Conservation (phyloP, 108 stramenopile species). For the Conticribra guillardii region DNA sequence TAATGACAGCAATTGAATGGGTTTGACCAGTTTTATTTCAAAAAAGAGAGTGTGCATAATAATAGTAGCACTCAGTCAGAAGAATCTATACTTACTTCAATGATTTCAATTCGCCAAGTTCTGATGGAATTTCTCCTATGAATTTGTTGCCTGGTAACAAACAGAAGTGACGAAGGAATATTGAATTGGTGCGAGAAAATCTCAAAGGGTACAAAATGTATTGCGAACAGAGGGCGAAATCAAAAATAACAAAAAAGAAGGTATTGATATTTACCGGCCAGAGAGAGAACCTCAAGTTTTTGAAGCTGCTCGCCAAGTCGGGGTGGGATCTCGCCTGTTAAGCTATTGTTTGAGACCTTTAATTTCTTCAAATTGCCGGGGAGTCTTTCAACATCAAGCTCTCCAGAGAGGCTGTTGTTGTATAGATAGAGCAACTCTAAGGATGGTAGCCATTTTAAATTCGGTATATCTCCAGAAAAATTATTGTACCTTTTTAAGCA, state of each 20-base stretch:
- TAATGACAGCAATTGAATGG: too few relatives aligned
- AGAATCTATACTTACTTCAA: conserved; percentile 8
- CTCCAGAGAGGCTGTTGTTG: conserved; percentile 23
- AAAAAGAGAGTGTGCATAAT: not conserved
- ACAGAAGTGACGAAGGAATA: too few relatives aligned
- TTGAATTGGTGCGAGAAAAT: too few relatives aligned
- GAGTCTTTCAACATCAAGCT: conserved; percentile 6
- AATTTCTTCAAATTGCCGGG: conserved; percentile 18
- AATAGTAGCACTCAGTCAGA: not conserved
- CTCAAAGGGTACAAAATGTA: too few relatives aligned
- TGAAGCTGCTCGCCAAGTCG: not conserved
- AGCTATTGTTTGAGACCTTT: conserved; percentile 21
- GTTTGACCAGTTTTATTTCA: too few relatives aligned
- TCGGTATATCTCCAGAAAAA: conserved; percentile 28
- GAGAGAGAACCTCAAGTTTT: conserved; percentile 25
- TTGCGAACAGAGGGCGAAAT: too few relatives aligned
- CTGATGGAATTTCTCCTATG: conserved; percentile 16
- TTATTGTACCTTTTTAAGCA: conserved; percentile 7
- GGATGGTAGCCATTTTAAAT: not conserved
- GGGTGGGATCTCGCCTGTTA: conserved; percentile 13
- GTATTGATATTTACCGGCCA: conserved; percentile 22
- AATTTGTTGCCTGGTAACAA: conserved; percentile 5
- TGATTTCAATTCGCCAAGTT: not conserved
- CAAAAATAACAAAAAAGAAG: too few relatives aligned
- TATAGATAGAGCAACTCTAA: conserved; percentile 26